These are phyloP conservation scores for Monsonia emarginata DNA, from an alignment of 441 rosid genomes.

Conservation along the genomic window DNA sequence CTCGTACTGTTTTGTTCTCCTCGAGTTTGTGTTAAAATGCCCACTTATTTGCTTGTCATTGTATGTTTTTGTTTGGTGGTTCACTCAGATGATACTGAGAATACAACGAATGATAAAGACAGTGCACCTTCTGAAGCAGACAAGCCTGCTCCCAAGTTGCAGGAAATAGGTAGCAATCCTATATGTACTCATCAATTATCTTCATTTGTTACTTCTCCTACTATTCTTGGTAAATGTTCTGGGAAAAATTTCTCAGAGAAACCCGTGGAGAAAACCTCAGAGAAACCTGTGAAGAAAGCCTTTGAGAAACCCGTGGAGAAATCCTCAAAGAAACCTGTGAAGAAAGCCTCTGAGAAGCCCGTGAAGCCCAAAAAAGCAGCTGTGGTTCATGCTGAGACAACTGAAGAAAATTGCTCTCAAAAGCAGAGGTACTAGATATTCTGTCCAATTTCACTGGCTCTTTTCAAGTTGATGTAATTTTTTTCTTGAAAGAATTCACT, in stretches of 20 bases:
- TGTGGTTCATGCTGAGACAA: slow-evolving; percentile 33
- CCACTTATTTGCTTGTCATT: not conserved
- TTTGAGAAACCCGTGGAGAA: not conserved
- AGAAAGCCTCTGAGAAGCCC: not conserved
- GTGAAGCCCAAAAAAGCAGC: slow-evolving; percentile 36
- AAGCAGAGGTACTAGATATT: slow-evolving; percentile 62
- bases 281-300: not conserved
- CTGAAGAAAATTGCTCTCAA: slow-evolving; percentile 62
- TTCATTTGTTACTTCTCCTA: slow-evolving; percentile 6
- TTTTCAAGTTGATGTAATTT: not conserved
- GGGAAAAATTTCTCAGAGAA: not conserved
- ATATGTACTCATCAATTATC: not conserved
- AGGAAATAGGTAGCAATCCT: slow-evolving; percentile 25
- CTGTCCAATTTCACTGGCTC: not conserved
- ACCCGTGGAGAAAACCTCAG: not conserved
- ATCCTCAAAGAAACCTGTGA: not conserved
- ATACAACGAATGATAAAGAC: slow-evolving; percentile 24
- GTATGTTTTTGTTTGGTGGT: slow-evolving; percentile 14
- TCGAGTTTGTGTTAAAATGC: slow-evolving; percentile 8
- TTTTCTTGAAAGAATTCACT: too few species aligned
- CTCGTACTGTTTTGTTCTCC: not conserved
- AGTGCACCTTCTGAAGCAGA: slow-evolving; percentile 24
- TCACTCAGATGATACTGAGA: slow-evolving; percentile 27
- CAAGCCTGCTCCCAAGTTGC: slow-evolving; percentile 24
- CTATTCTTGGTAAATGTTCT: slow-evolving; percentile 22